These are phyloP conservation scores for Trematosphaeria pertusa DNA, from an alignment of 2,329 filamentous ascomycete species.

Conservation along the genomic window DNA sequence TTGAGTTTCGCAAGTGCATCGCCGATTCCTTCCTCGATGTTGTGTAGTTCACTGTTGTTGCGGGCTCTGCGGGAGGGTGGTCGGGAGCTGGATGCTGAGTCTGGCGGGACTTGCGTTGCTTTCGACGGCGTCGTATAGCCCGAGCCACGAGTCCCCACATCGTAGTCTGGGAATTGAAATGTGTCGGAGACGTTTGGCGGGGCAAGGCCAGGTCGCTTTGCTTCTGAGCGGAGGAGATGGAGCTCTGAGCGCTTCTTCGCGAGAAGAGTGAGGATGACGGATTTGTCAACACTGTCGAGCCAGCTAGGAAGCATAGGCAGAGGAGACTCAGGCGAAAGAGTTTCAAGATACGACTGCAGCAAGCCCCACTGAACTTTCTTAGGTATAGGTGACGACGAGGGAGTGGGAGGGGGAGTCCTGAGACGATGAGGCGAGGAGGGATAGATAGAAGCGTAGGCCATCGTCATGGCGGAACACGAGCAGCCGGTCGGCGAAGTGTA, in stretches of 20 bases:
- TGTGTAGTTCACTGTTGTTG: too few species aligned
- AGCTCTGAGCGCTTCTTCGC: constrained; percentile 16
- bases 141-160: constrained; percentile 1
- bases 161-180: constrained; percentile 13
- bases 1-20: not conserved
- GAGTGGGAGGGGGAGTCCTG: not conserved
- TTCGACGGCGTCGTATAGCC: not conserved
- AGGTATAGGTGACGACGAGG: not conserved
- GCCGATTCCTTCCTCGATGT: not conserved
- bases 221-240: constrained; percentile 13
- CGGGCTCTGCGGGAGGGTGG: constrained; percentile 2
- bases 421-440: not conserved
- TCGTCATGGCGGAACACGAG: not conserved
- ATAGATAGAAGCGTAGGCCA: not conserved
- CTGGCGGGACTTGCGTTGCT: not conserved
- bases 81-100: not conserved
- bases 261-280: constrained; percentile 13
- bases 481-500: not conserved
- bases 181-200: not conserved
- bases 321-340: not conserved
- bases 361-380: constrained; percentile 11
- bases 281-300: constrained; percentile 5
- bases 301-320: constrained; percentile 1
- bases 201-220: not conserved
- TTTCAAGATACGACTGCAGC: constrained; percentile 10